Conservation (phyloP, 345 rosid genomes). For the Eucalyptus regnans region DNA sequence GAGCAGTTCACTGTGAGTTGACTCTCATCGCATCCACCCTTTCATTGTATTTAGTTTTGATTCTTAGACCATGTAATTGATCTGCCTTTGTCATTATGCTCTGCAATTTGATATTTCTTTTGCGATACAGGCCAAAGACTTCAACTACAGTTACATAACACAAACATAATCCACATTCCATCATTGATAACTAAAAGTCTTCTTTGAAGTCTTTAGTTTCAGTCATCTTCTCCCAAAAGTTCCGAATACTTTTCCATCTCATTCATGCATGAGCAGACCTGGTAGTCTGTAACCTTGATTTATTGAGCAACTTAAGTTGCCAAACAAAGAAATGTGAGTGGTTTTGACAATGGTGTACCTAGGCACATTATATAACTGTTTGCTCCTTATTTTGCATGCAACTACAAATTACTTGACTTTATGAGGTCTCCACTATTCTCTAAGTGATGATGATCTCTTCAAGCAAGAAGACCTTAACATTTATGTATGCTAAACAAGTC, state of each 20-base stretch:
- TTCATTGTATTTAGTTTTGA: not conserved
- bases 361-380: not conserved
- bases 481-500: not conserved
- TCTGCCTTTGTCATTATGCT: not conserved
- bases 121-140: not conserved
- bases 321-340: not conserved
- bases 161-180: not conserved
- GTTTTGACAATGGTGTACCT: not conserved
- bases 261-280: not conserved
- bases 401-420: not conserved
- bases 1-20: conserved; percentile 91
- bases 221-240: not conserved
- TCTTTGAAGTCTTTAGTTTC: not conserved
- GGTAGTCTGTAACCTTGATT: not conserved
- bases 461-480: not conserved
- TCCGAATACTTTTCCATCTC: not conserved
- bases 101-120: not conserved
- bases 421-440: not conserved
- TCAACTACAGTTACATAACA: not conserved
- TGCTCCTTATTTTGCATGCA: not conserved
- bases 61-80: not conserved
- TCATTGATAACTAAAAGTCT: not conserved
- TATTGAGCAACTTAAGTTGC: not conserved
- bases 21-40: not conserved
- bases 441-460: not conserved